A percentile compares a stretch with the other conserved stretches of the same genome.
These are phyloP conservation scores for Salinomyces thailandicus DNA, from an alignment of 2,329 filamentous ascomycete genomes.

Conservation along the genomic window DNA sequence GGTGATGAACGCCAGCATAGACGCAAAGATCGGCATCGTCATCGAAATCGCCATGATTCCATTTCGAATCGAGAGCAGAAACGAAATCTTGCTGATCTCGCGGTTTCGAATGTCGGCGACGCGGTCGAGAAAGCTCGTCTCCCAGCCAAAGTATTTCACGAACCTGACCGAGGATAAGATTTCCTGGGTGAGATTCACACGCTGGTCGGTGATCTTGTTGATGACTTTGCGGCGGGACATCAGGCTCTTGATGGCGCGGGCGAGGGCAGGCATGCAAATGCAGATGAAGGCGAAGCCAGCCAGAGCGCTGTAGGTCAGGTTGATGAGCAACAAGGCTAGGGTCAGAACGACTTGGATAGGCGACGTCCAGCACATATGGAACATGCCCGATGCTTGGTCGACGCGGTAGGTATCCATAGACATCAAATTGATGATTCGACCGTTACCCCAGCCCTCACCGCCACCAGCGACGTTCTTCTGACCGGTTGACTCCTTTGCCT, in stretches of 20 bases:
- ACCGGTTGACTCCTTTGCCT: slow-evolving; percentile 33
- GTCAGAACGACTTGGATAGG: slow-evolving; percentile 71
- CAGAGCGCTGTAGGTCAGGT: slow-evolving; percentile 80
- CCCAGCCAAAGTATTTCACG: slow-evolving; percentile 96
- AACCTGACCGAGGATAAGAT: slow-evolving; percentile 85
- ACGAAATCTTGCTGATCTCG: slow-evolving; percentile 77
- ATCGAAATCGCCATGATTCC: slow-evolving; percentile 75
- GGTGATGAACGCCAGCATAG: slow-evolving; percentile 90
- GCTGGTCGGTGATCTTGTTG: slow-evolving; percentile 88
- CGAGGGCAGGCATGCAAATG: slow-evolving; percentile 66
- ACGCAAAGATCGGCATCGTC: slow-evolving; percentile 84
- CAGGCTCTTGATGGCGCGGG: slow-evolving; percentile 63
- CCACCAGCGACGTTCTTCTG: slow-evolving; percentile 51
- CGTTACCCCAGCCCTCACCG: slow-evolving; percentile 81
- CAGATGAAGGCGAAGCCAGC: slow-evolving; percentile 78
- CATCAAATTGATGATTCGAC: slow-evolving; percentile 86
- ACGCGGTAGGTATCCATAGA: slow-evolving; percentile 89
- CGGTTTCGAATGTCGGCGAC: slow-evolving; percentile 61
- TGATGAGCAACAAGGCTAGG: slow-evolving; percentile 69
- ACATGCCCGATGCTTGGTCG: slow-evolving; percentile 76
- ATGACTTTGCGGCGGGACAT: slow-evolving; percentile 67
- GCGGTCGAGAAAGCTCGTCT: slow-evolving; percentile 70
- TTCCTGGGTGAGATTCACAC: slow-evolving; percentile 84
- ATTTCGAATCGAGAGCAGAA: slow-evolving; percentile 72
- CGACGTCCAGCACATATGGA: slow-evolving; percentile 85